A percentile compares a stretch with the other conserved stretches of the same genome.
Conservation (phyloP, 2,329 filamentous ascomycete species). For the Aspergillus sp. region DNA sequence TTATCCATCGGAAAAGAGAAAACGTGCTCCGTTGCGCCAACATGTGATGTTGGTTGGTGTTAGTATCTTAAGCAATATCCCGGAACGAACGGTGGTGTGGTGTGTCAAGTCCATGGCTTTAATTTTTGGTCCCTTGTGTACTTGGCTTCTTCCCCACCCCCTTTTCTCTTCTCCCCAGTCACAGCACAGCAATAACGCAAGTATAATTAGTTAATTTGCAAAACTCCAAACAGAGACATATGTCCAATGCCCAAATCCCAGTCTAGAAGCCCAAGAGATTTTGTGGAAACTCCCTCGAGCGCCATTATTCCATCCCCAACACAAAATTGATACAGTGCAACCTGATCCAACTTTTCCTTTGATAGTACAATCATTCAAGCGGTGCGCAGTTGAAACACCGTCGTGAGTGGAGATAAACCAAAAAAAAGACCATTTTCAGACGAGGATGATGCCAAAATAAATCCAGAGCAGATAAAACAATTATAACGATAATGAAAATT, state of each 20-base stretch:
- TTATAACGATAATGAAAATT: neutral
- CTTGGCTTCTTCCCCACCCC: neutral
- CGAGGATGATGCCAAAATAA: neutral
- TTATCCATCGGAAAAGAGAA: neutral
- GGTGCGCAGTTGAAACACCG: neutral
- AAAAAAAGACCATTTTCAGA: neutral
- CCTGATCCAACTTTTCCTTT: neutral
- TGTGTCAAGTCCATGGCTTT: neutral
- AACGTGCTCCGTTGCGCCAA: neutral
- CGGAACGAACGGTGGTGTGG: constrained; percentile 2
- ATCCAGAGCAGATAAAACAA: neutral
- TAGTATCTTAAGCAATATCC: constrained; percentile 1
- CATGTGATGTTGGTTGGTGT: constrained; percentile 1
- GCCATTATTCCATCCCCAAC: neutral
- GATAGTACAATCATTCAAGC: too few species aligned
- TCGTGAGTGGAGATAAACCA: neutral
- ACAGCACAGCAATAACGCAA: neutral
- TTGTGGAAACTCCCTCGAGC: neutral
- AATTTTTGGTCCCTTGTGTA: neutral
- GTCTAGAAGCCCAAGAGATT: too few species aligned
- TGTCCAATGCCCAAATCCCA: neutral
- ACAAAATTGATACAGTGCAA: neutral
- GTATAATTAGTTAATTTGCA: neutral
- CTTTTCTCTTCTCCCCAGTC: neutral
- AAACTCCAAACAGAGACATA: neutral